These are phyloP conservation scores for Tylopilus sp. DNA, from an alignment of 768 basidiomycete species.

Conservation along the genomic window DNA sequence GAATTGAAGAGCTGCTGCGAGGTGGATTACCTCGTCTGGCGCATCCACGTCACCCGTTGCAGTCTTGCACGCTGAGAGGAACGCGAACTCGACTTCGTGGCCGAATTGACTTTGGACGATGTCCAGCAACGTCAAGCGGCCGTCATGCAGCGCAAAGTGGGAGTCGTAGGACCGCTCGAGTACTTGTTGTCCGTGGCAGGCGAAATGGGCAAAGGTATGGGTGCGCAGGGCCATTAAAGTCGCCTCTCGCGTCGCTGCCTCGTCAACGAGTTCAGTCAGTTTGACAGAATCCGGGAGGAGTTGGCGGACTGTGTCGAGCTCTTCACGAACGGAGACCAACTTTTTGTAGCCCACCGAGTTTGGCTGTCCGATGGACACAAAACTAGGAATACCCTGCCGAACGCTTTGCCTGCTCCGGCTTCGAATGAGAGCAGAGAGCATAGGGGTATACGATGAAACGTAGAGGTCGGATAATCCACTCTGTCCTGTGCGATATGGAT, in stretches of 20 bases:
- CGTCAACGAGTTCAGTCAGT: constrained; percentile 9
- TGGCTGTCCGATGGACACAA: constrained; percentile 20
- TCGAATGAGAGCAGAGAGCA: constrained; percentile 26
- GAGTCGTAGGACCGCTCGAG: constrained; percentile 16
- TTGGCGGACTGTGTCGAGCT: constrained; percentile 13
- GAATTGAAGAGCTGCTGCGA: constrained; percentile 30
- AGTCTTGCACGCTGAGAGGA: constrained; percentile 31
- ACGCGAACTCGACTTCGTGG: constrained; percentile 24
- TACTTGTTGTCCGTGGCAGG: constrained; percentile 25
- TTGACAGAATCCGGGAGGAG: constrained; percentile 8
- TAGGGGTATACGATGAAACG: constrained; percentile 32
- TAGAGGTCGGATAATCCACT: constrained; percentile 23
- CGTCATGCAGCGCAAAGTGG: constrained; percentile 18
- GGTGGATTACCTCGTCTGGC: constrained; percentile 30
- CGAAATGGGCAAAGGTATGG: constrained; percentile 25
- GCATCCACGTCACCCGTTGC: constrained; percentile 21
- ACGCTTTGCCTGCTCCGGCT: constrained; percentile 2
- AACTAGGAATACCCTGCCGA: neutral
- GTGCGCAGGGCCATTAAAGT: constrained; percentile 9
- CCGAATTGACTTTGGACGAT: constrained; percentile 14
- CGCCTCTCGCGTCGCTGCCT: constrained; percentile 11
- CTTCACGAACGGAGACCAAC: constrained; percentile 7
- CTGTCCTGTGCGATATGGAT: constrained; percentile 11
- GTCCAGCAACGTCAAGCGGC: constrained; percentile 19
- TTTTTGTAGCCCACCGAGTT: neutral